These are phyloP conservation scores for Galerina marginata DNA, from an alignment of 768 basidiomycete genomes.

Conservation along the genomic window DNA sequence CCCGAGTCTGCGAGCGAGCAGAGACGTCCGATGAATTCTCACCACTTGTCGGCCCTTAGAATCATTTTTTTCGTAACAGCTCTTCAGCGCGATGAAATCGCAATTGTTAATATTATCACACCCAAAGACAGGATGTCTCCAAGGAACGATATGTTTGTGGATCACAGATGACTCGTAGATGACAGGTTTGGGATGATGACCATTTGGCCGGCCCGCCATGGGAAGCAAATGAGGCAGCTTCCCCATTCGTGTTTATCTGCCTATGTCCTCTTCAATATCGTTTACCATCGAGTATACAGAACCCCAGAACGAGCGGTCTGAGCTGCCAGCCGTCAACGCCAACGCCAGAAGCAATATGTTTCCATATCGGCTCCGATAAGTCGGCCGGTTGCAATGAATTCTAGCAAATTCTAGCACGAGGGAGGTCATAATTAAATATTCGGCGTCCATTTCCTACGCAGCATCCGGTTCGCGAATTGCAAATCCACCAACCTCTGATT, in stretches of 20 bases:
- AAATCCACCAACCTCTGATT: no score
- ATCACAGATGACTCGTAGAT: no score
- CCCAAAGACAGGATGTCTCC: no score
- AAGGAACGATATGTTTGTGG: no score
- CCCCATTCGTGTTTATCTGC: slow-evolving; percentile 6
- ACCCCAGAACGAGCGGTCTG: no score
- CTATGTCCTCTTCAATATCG: slow-evolving; percentile 2
- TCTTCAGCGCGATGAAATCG: slow-evolving; percentile 6
- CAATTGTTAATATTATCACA: not conserved
- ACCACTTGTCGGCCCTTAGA: slow-evolving; percentile 9
- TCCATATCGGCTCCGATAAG: slow-evolving; percentile 6
- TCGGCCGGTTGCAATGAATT: not conserved
- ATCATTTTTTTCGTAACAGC: not conserved
- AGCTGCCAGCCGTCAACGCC: not conserved
- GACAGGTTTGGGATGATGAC: not conserved
- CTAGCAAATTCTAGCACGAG: no score
- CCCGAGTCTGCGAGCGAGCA: not conserved
- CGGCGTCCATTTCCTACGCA: no score
- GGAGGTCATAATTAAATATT: no score
- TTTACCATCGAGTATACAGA: not conserved
- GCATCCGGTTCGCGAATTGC: no score
- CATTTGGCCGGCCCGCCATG: not conserved
- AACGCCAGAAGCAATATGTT: not conserved
- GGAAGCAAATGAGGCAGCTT: slow-evolving; percentile 1
- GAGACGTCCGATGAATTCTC: slow-evolving; percentile 7